phyloP scores from a whole-genome alignment of 192 early-diverging fungal genomes.

The Gamsiella multidivaricata region DNA sequence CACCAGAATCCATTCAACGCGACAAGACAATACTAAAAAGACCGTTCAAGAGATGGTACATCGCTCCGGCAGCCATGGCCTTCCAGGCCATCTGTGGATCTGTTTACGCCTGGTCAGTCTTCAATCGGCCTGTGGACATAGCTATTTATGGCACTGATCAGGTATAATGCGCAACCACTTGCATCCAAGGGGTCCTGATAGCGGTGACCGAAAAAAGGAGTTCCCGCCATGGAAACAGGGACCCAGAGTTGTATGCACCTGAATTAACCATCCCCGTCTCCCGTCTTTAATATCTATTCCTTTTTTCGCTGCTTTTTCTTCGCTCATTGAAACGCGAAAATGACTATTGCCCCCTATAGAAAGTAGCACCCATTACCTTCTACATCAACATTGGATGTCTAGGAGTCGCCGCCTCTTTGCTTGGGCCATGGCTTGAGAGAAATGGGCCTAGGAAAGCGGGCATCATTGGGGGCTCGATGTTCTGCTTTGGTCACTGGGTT shows the following conservation, averaged over 20 bases:
- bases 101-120: constrained; percentile 76
- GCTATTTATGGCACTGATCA: constrained; percentile 52
- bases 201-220: no score
- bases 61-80: constrained; percentile 67
- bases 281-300: background rate
- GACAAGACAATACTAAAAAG: constrained; percentile 45
- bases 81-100: constrained; percentile 75
- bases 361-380: constrained; percentile 68
- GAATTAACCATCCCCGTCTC: background rate
- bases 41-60: constrained; percentile 67
- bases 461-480: constrained; percentile 60
- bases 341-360: constrained; percentile 23
- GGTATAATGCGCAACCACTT: no score
- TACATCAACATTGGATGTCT: constrained; percentile 72
- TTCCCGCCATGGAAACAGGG: constrained; percentile 6
- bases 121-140: constrained; percentile 67
- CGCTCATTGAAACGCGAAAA: no score
- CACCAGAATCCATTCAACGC: constrained; percentile 37
- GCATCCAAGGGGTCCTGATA: no score
- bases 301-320: constrained; percentile 2
- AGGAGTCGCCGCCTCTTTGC: constrained; percentile 66
- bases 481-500: constrained; percentile 68
- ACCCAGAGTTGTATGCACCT: background rate
- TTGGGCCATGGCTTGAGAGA: constrained; percentile 73
- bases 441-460: constrained; percentile 65